These are phyloP conservation scores for Ophiostoma australiae DNA, from an alignment of 2,329 filamentous ascomycete species.

Conservation along the genomic window DNA sequence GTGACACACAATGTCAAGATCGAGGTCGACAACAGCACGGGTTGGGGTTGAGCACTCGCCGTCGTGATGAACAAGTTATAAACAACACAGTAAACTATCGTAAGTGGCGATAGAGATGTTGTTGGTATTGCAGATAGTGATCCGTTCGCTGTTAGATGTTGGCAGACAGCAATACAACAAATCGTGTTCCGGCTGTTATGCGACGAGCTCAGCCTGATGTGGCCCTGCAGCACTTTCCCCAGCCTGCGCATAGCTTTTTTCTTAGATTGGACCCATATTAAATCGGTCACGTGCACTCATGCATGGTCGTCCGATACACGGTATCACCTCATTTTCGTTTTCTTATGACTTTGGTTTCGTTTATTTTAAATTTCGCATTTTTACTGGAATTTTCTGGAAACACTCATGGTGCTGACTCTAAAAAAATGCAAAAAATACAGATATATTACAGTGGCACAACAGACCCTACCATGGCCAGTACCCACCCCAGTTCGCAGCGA, in stretches of 20 bases:
- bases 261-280: neutral
- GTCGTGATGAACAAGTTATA: neutral
- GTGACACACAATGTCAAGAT: neutral
- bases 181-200: neutral
- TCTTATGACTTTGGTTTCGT: no score
- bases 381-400: no score
- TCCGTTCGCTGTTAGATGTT: neutral
- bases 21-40: neutral
- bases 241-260: constrained; percentile 11
- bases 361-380: no score
- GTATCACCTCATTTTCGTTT: no score
- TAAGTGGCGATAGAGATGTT: neutral
- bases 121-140: neutral
- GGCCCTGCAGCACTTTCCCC: neutral
- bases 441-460: neutral
- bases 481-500: constrained; percentile 17
- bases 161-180: neutral
- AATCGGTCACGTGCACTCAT: neutral
- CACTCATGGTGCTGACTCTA: neutral
- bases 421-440: neutral
- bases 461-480: constrained; percentile 12
- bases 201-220: constrained; percentile 14
- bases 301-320: neutral
- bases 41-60: neutral
- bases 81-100: neutral